phyloP scores from a whole-genome alignment of 768 basidiomycete genomes.

The Boletus insuetus region DNA sequence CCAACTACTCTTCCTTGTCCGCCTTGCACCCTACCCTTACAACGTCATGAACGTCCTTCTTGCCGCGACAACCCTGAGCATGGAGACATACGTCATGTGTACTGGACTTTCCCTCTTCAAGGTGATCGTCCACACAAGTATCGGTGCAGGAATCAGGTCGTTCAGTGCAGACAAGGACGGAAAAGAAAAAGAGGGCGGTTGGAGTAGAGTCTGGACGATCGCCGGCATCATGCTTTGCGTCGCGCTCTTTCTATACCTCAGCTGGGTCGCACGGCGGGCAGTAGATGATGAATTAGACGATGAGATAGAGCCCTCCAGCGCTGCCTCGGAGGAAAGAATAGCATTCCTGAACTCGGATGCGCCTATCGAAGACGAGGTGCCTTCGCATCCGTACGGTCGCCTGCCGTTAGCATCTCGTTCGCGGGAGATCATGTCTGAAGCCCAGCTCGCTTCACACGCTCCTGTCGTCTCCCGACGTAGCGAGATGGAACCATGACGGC shows the following conservation, averaged over 20 bases:
- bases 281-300: slow-evolving; percentile 55
- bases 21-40: slow-evolving; percentile 88
- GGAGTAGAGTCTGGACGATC: slow-evolving; percentile 61
- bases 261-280: slow-evolving; percentile 71
- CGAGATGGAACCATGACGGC: slow-evolving; percentile 14
- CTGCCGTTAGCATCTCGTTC: slow-evolving; percentile 20
- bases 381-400: slow-evolving; percentile 17
- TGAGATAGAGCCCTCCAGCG: slow-evolving; percentile 30
- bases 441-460: slow-evolving; percentile 33
- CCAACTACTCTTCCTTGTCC: slow-evolving; percentile 85
- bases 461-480: slow-evolving; percentile 16
- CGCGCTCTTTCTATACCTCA: slow-evolving; percentile 75
- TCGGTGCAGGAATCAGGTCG: slow-evolving; percentile 84
- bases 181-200: slow-evolving; percentile 41
- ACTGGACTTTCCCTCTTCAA: slow-evolving; percentile 87
- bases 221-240: slow-evolving; percentile 69
- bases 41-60: slow-evolving; percentile 96
- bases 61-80: slow-evolving; percentile 77
- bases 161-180: slow-evolving; percentile 56
- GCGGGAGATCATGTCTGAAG: slow-evolving; percentile 44
- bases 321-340: slow-evolving; percentile 47
- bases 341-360: slow-evolving; percentile 47
- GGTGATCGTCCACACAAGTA: slow-evolving; percentile 84
- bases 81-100: slow-evolving; percentile 75
- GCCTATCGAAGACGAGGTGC: slow-evolving; percentile 22